A percentile compares a stretch with the other conserved stretches of the same genome.
phyloP scores from a whole-genome alignment of 164 flowering plant genomes.

The Tetracentron sinense region DNA sequence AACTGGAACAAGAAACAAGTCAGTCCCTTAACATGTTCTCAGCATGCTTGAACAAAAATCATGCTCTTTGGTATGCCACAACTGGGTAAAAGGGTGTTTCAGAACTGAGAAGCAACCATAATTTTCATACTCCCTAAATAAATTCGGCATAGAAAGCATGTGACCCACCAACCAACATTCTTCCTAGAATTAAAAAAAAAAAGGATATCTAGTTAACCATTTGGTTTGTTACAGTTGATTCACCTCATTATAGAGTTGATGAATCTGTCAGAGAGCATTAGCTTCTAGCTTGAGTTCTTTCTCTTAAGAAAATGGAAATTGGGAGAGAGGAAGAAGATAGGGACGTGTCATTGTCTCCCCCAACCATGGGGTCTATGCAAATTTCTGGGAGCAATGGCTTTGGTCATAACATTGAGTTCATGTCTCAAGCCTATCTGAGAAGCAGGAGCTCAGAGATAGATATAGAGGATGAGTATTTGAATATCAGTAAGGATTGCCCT shows the following conservation, averaged over 20 bases:
- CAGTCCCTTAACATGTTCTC: too few relatives aligned
- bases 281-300: not conserved
- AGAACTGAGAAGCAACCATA: too few relatives aligned
- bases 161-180: slow-evolving; percentile 43
- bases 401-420: slow-evolving; percentile 70
- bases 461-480: slow-evolving; percentile 35
- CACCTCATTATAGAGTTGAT: slow-evolving; percentile 18
- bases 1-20: too few relatives aligned
- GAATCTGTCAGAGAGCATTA: not conserved
- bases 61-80: not conserved
- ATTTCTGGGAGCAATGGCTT: slow-evolving; percentile 69
- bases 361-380: slow-evolving; percentile 58
- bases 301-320: slow-evolving; percentile 36
- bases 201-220: slow-evolving; percentile 33
- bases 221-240: slow-evolving; percentile 49
- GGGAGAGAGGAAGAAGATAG: slow-evolving; percentile 44
- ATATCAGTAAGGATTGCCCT: slow-evolving; percentile 33
- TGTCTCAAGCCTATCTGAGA: slow-evolving; percentile 58
- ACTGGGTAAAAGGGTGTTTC: not conserved
- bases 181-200: slow-evolving; percentile 9
- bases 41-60: too few relatives aligned
- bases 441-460: slow-evolving; percentile 57
- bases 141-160: slow-evolving; percentile 44
- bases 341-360: slow-evolving; percentile 43
- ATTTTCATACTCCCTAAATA: not conserved